Base-by-base conservation (phyloP, 129 eudicot genomes). In the Helianthus tuberosus region DNA sequence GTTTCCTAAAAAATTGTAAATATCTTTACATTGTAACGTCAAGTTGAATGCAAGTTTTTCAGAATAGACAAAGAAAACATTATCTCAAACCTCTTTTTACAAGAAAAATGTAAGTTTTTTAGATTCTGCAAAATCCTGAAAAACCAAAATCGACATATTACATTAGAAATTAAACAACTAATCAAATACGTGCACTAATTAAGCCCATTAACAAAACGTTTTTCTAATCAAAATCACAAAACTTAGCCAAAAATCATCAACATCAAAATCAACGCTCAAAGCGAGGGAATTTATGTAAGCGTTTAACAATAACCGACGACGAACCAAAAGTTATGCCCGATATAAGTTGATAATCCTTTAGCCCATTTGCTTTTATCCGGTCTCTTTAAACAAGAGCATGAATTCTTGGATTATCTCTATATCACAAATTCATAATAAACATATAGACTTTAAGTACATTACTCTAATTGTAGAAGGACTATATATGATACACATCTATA, bases 391-490 rank as follows among this genome's bases (percentile, higher is more conserved):
- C 32, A 2, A 2, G 32, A 27, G 3, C 32, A 27, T 27, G 36
- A 32, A 32, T 32, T 32, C 36, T 32, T 32, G 36, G 36, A 32
- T 32, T 32, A 32, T 32, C 36, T 32, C 36, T 32, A 32, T 32
- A 29, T 29, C 35, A 29, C 29, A 32, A 32, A 32, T 32, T 32
- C 36, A 32, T 5, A 32, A 32, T 32, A 32, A 53, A 53, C 23
- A 15, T 17, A n/a, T 6, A 15, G 11, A 53, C 16, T 10, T 13
- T 16, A 15, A 4, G 11, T 32, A 53, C 71, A 20, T 66, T 11
- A 66, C 36, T 44, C 15, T 16, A 2, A 70, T 53, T 36, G 16
- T 35, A 8, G 2, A 32, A 69, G 81, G 81, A 60, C 70, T 59
- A 69, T 1, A 61, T 48, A 59, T 36, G 9, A 11, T 36, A 35